Conservation (phyloP, 768 basidiomycete species). For the Tephrocybe sp. region DNA sequence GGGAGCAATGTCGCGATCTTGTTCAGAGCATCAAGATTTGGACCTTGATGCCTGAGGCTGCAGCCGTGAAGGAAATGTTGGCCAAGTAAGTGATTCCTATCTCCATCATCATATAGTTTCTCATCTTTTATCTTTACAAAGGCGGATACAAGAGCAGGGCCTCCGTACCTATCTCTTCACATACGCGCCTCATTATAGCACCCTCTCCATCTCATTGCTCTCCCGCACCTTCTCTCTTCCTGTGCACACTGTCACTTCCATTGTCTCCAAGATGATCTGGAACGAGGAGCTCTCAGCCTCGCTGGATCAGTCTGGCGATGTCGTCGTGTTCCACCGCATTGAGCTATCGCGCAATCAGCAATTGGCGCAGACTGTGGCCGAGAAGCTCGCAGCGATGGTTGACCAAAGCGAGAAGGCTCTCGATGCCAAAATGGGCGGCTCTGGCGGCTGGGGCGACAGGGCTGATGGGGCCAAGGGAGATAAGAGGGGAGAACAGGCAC, state of each 20-base stretch:
- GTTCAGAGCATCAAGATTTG: constrained; percentile 97
- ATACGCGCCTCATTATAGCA: constrained; percentile 92
- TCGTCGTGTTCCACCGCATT: constrained; percentile 91
- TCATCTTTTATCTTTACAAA: constrained; percentile 32
- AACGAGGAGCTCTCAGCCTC: constrained; percentile 93
- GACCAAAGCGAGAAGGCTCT: constrained; percentile 92
- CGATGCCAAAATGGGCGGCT: constrained; percentile 78
- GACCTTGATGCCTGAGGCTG: constrained; percentile 91
- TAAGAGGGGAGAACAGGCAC: constrained; percentile 77
- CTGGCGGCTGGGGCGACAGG: constrained; percentile 63
- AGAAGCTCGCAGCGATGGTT: constrained; percentile 81
- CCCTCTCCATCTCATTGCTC: constrained; percentile 84
- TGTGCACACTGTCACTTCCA: constrained; percentile 77
- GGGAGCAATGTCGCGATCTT: constrained; percentile 93
- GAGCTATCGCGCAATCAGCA: constrained; percentile 89
- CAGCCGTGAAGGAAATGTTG: constrained; percentile 91
- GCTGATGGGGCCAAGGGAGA: constrained; percentile 72
- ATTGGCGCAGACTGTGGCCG: constrained; percentile 85
- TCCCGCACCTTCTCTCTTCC: constrained; percentile 88
- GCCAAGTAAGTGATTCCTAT: constrained; percentile 69
- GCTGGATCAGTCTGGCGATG: constrained; percentile 86
- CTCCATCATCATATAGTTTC: too few species aligned
- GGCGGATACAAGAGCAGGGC: constrained; percentile 98
- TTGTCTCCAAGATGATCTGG: constrained; percentile 99
- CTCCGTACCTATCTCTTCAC: constrained; percentile 97